These are phyloP conservation scores for Fusarium lyarnte DNA, from an alignment of 2,329 filamentous ascomycete genomes.

Conservation along the genomic window DNA sequence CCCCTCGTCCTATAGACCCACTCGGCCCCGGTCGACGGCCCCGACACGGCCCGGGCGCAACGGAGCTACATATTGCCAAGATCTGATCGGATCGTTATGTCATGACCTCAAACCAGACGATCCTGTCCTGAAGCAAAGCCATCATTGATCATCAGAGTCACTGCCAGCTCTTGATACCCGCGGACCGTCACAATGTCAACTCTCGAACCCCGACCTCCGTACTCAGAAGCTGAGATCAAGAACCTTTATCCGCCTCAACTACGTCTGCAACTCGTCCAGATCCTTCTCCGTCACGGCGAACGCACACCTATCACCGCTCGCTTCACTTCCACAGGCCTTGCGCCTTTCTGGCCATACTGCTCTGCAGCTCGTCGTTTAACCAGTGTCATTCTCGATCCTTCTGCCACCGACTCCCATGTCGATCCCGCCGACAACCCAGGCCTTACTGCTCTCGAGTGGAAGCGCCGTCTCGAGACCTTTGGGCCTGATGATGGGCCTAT, in stretches of 20 bases:
- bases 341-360: slow-evolving; percentile 89
- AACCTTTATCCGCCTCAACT: slow-evolving; percentile 83
- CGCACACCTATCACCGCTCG: slow-evolving; percentile 88
- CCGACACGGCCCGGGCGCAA: slow-evolving; percentile 14
- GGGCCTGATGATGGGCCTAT: slow-evolving; percentile 74
- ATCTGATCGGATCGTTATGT: background rate
- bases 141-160: background rate
- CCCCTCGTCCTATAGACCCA: background rate
- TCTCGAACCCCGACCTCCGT: slow-evolving; percentile 76
- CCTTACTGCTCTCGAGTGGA: slow-evolving; percentile 65
- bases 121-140: background rate
- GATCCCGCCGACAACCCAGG: slow-evolving; percentile 39
- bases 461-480: slow-evolving; percentile 85
- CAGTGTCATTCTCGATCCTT: slow-evolving; percentile 58
- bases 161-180: background rate
- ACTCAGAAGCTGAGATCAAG: slow-evolving; percentile 81
- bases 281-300: slow-evolving; percentile 82
- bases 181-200: slow-evolving; percentile 73
- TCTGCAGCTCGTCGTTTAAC: slow-evolving; percentile 76
- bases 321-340: slow-evolving; percentile 80
- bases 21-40: slow-evolving; percentile 24
- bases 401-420: slow-evolving; percentile 44
- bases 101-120: slow-evolving; percentile 9
- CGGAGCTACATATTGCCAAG: background rate
- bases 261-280: slow-evolving; percentile 88